Base-by-base conservation (phyloP, 371 early-diverging fungal genomes). In the Apophysomyces ossiformis region DNA sequence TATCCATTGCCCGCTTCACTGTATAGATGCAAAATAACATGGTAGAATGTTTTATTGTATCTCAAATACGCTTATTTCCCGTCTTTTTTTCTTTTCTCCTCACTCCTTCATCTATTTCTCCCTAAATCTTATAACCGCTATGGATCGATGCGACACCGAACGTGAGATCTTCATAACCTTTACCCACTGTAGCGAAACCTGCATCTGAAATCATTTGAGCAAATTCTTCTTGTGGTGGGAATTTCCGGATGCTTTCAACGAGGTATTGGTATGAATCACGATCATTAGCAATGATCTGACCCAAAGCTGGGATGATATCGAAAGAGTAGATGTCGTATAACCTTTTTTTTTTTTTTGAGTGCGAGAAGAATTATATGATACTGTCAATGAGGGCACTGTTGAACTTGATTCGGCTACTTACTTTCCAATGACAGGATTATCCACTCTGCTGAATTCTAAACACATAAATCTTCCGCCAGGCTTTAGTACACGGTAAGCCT, bases 161-260 rank as follows among this genome's bases (percentile, higher is more conserved):
- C 0, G 96, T 95, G 77, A 98, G 77, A 66, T 96, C 93, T 69
- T 97, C 96, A 75, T 92, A 96, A 3, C 96, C 96, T 58, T 88
- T 82, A 16, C 94, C 96, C 39, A 95, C 87, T 4, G 92, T 87
- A n/a, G 87, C 87, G 79, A 98, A 98, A 16, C 98, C 98, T 21
- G 93, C 92, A 41, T 93, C 88, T 61, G 88, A 82, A 72, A 98
- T 96, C 82, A 98, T 94, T 66, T 89, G 74, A 4, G 93, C 93
- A 86, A 98, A 98, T 68, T 87, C 86, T 60, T 85, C 83, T 83
- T 98, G 98, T n/a, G 87, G 72, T 35, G 96, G 96, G 86, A 98
- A 98, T 77, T 90, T 90, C 68, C 97, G 90, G 68, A 98, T 98
- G 65, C 93, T 92, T 73, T 98, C 99, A n/a, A 98, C 98, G n/a